Evolutionary conservation across 1,284 basidiomycete species (phyloP).

Genomic region (Austroboletus olivaceoglutinosus): DNA sequence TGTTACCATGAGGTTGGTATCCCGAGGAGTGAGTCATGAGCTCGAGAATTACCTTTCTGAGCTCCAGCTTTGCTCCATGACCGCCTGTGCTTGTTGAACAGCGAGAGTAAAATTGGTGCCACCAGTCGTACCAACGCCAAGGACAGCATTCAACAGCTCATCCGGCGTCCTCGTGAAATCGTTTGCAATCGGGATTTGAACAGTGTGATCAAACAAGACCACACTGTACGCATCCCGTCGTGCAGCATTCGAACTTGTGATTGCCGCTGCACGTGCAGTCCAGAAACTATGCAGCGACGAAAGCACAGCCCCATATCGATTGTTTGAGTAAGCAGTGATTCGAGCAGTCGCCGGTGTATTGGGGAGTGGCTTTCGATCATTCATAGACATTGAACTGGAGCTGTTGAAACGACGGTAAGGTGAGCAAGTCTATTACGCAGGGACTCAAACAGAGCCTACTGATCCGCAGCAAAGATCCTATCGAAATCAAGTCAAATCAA

Average conservation of each 20-base stretch:
- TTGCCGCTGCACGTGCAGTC: constrained; percentile 46
- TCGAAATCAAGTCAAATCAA: not conserved
- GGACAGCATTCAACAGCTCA: constrained; percentile 41
- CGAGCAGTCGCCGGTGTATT: constrained; percentile 43
- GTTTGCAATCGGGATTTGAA: constrained; percentile 38
- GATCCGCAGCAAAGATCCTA: constrained; percentile 33
- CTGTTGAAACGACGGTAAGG: constrained; percentile 31
- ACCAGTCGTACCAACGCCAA: constrained; percentile 34
- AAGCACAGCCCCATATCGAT: constrained; percentile 58
- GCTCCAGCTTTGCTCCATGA: constrained; percentile 54
- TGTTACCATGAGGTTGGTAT: constrained; percentile 17
- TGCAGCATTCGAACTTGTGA: constrained; percentile 5
- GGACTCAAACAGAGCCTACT: constrained; percentile 6
- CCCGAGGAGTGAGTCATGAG: not conserved
- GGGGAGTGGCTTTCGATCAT: constrained; percentile 44
- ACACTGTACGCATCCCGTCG: constrained; percentile 59
- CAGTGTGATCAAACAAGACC: constrained; percentile 45
- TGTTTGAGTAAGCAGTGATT: constrained; percentile 41
- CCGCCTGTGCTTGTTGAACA: constrained; percentile 34
- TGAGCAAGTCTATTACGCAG: not conserved
- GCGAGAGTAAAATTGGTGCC: constrained; percentile 53
- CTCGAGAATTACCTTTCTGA: constrained; percentile 45
- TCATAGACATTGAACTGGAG: constrained; percentile 49
- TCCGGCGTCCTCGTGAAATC: constrained; percentile 52
- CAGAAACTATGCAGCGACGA: constrained; percentile 56